These are phyloP conservation scores for Cercophora sp. DNA, from an alignment of 495 filamentous ascomycete species.

Conservation along the genomic window DNA sequence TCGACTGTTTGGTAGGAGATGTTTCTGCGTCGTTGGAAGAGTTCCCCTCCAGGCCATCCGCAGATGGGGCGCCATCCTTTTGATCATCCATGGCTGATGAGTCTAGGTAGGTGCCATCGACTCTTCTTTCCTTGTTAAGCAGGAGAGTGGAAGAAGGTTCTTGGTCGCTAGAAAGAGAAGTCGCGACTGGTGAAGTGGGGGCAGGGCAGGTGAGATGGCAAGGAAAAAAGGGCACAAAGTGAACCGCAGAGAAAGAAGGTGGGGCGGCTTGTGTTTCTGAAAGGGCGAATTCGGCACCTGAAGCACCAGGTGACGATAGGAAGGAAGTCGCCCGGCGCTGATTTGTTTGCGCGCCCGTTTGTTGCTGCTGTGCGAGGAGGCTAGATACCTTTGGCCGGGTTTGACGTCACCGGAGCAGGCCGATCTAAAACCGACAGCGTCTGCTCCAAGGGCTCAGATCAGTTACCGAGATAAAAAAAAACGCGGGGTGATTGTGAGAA, in stretches of 20 bases:
- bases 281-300: background rate
- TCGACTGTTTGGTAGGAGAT: conserved; percentile 3
- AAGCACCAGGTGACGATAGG: background rate
- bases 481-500: too few species aligned
- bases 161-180: background rate
- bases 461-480: too few species aligned
- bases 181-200: background rate
- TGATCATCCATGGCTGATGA: background rate
- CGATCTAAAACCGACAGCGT: too few species aligned
- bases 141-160: too few species aligned
- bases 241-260: background rate
- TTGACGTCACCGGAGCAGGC: conserved; percentile 3
- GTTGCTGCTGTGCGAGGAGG: conserved; percentile 1
- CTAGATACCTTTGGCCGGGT: background rate
- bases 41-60: background rate
- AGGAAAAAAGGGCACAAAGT: background rate
- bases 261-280: background rate
- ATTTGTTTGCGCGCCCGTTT: conserved; percentile 6
- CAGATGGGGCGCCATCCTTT: background rate
- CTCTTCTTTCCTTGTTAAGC: background rate
- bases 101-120: background rate
- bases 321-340: background rate
- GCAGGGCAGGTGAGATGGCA: background rate
- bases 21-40: background rate
- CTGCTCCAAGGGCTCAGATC: too few species aligned